Evolutionary conservation across 148 eudicot species (phyloP).

Genomic region (Rhododendron ovatum): DNA sequence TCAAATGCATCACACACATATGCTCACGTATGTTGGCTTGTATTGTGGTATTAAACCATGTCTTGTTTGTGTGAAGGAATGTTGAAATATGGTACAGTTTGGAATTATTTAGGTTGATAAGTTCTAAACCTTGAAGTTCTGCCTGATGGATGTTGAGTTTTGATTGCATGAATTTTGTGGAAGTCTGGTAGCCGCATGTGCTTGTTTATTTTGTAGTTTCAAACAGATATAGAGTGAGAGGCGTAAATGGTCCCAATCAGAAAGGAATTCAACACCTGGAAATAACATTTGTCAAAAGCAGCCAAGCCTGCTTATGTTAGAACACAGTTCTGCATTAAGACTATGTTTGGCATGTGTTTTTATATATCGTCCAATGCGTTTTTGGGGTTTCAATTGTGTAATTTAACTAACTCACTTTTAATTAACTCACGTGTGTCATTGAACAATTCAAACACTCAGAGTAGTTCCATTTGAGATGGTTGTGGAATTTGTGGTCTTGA

Average conservation of each 20-base stretch:
- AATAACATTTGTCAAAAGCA: not conserved
- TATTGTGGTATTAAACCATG: not conserved
- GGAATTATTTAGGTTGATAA: not conserved
- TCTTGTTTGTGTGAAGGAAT: not conserved
- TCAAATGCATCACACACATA: not conserved
- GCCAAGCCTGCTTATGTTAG: not conserved
- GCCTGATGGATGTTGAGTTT: not conserved
- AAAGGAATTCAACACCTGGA: not conserved
- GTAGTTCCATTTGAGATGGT: not conserved
- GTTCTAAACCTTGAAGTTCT: not conserved
- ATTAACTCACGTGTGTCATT: no score
- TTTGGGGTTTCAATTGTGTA: not conserved
- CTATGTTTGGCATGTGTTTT: not conserved
- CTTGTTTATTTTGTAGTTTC: not conserved
- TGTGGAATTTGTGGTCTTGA: not conserved
- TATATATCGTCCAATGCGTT: not conserved
- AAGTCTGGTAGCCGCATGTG: not conserved
- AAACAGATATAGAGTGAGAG: not conserved
- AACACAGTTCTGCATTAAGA: not conserved
- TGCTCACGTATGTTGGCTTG: not conserved
- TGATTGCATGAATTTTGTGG: not conserved
- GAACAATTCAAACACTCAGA: no score
- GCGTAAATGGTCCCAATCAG: not conserved
- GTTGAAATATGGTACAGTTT: not conserved
- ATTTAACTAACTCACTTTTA: not conserved